phyloP scores from a whole-genome alignment of 352 stramenopile species.

The Globisporangium alternatum region DNA sequence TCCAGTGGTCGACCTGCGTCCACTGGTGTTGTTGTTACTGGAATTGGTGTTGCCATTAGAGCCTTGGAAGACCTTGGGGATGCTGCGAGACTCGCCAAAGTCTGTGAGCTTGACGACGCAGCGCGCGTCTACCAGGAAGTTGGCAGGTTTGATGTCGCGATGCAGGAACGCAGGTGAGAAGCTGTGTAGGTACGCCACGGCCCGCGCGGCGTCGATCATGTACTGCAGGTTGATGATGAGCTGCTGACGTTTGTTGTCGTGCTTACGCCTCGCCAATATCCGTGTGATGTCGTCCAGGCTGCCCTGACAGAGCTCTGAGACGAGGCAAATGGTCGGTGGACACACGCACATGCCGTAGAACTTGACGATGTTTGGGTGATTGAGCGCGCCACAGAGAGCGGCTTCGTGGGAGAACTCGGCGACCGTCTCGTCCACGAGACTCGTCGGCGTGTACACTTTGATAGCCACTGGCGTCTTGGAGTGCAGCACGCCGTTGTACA shows the following conservation, averaged over 20 bases:
- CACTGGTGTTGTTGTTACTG: slow-evolving; percentile 4
- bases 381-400: slow-evolving; percentile 60
- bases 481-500: slow-evolving; percentile 63
- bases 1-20: not conserved
- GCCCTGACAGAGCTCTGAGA: slow-evolving; percentile 54
- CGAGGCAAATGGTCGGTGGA: slow-evolving; percentile 67
- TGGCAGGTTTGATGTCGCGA: slow-evolving; percentile 66
- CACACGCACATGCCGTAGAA: slow-evolving; percentile 86
- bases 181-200: slow-evolving; percentile 69
- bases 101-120: slow-evolving; percentile 64
- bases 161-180: slow-evolving; percentile 72
- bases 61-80: slow-evolving; percentile 29
- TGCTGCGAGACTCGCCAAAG: slow-evolving; percentile 48
- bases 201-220: slow-evolving; percentile 63
- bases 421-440: slow-evolving; percentile 59
- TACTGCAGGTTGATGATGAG: slow-evolving; percentile 51
- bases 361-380: slow-evolving; percentile 79
- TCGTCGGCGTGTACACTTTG: slow-evolving; percentile 71
- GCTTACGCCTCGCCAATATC: slow-evolving; percentile 25
- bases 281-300: slow-evolving; percentile 42
- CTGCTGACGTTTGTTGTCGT: slow-evolving; percentile 25
- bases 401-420: slow-evolving; percentile 83
- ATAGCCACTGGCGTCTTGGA: slow-evolving; percentile 56
- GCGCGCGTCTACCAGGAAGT: slow-evolving; percentile 56
- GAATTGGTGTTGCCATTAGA: not conserved